phyloP scores from a whole-genome alignment of 192 early-diverging fungal genomes.

The Fimicolochytrium jonesii region DNA sequence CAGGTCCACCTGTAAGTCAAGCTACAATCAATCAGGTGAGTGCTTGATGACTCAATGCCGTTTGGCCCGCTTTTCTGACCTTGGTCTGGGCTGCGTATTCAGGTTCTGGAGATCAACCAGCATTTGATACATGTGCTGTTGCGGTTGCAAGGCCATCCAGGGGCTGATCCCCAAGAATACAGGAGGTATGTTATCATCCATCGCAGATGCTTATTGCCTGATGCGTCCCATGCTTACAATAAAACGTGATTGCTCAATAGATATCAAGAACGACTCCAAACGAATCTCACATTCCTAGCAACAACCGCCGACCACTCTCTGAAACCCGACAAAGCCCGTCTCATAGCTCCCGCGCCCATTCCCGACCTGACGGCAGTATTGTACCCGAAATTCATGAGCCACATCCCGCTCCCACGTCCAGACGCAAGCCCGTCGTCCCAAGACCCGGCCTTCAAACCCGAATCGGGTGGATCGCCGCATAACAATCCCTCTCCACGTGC shows the following conservation, averaged over 20 bases:
- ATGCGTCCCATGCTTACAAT: too few relatives aligned
- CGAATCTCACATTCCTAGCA: constrained; percentile 60
- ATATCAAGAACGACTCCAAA: constrained; percentile 62
- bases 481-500: too few relatives aligned
- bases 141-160: constrained; percentile 60
- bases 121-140: constrained; percentile 55
- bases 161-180: constrained; percentile 53
- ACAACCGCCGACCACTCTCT: constrained; percentile 50
- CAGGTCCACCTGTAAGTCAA: background rate
- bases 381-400: background rate
- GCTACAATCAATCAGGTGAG: constrained; percentile 1
- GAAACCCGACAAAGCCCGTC: constrained; percentile 20
- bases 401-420: too few relatives aligned
- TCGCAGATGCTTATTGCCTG: background rate
- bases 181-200: constrained; percentile 26
- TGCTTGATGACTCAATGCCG: too few relatives aligned
- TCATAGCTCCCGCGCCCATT: background rate
- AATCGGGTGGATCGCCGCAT: too few relatives aligned
- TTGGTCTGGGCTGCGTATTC: background rate
- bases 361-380: background rate
- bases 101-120: constrained; percentile 60
- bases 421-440: too few relatives aligned
- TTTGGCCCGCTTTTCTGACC: background rate
- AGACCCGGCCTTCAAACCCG: too few relatives aligned
- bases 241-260: too few relatives aligned